Evolutionary conservation across 768 basidiomycete species (phyloP).

Genomic region (Grammothele lineata): DNA sequence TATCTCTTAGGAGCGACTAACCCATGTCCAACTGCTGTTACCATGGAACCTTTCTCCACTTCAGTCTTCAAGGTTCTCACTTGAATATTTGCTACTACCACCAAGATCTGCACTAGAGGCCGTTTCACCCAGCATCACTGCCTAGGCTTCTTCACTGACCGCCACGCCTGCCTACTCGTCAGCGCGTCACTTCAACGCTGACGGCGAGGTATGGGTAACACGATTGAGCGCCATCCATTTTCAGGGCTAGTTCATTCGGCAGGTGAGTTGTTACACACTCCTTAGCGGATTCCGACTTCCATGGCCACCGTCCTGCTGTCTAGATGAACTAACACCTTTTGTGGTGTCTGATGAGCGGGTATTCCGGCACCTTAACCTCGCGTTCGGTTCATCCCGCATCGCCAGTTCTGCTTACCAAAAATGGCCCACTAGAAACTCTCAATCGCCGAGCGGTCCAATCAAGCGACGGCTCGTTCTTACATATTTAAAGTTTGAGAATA

Average conservation of each 20-base stretch:
- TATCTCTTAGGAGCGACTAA: constrained; percentile 85
- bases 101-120: constrained; percentile 86
- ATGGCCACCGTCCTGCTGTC: constrained; percentile 87
- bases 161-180: constrained; percentile 77
- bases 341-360: constrained; percentile 81
- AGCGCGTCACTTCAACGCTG: constrained; percentile 65
- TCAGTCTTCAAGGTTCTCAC: constrained; percentile 84
- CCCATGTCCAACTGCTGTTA: constrained; percentile 85
- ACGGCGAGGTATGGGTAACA: constrained; percentile 83
- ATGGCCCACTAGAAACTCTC: constrained; percentile 71
- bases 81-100: constrained; percentile 88
- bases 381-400: constrained; percentile 69
- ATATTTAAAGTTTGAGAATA: constrained; percentile 72
- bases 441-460: constrained; percentile 48
- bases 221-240: constrained; percentile 89
- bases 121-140: constrained; percentile 69
- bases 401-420: constrained; percentile 73
- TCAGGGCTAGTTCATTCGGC: constrained; percentile 89
- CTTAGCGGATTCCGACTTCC: constrained; percentile 84
- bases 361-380: constrained; percentile 80
- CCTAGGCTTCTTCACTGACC: constrained; percentile 77
- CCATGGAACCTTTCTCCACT: constrained; percentile 87
- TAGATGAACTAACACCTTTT: constrained; percentile 84
- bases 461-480: constrained; percentile 53
- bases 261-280: constrained; percentile 88